phyloP scores from a whole-genome alignment of 1,284 basidiomycete genomes.

The Ustilago hordei region DNA sequence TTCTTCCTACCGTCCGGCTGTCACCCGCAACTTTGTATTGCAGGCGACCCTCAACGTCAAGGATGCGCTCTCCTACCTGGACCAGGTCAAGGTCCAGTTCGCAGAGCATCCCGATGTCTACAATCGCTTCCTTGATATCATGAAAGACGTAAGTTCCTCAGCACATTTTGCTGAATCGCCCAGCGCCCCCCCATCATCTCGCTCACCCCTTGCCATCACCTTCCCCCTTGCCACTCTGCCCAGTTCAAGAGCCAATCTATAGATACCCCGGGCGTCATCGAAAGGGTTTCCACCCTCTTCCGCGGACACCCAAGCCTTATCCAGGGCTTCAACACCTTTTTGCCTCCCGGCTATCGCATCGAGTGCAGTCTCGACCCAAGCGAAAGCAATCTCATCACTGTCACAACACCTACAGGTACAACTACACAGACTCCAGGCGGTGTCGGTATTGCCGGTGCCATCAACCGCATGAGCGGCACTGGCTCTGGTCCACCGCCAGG shows the following conservation, averaged over 20 bases:
- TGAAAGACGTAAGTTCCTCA: constrained; percentile 80
- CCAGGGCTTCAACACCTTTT: constrained; percentile 98
- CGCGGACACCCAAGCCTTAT: constrained; percentile 92
- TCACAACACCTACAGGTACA: constrained; percentile 91
- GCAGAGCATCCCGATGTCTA: constrained; percentile 93
- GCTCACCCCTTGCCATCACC: neutral
- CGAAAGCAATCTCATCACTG: constrained; percentile 86
- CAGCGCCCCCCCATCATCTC: neutral
- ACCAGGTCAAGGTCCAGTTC: constrained; percentile 92
- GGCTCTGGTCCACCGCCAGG: constrained; percentile 29
- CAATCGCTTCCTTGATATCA: constrained; percentile 96
- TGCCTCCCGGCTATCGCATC: constrained; percentile 95
- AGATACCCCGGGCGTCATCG: constrained; percentile 98
- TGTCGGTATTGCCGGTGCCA: constrained; percentile 63
- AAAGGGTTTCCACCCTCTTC: constrained; percentile 94
- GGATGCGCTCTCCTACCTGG: constrained; percentile 95
- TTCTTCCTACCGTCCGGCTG: neutral
- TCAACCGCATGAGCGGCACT: constrained; percentile 63
- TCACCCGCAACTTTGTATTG: neutral
- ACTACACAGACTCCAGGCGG: constrained; percentile 73
- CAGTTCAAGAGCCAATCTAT: constrained; percentile 73
- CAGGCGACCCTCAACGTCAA: constrained; percentile 73
- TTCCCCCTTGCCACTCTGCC: neutral
- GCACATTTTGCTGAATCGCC: neutral
- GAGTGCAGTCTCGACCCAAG: constrained; percentile 77